phyloP scores from a whole-genome alignment of 805 yeast genomes.

The Yamadazyma ubonensis region DNA sequence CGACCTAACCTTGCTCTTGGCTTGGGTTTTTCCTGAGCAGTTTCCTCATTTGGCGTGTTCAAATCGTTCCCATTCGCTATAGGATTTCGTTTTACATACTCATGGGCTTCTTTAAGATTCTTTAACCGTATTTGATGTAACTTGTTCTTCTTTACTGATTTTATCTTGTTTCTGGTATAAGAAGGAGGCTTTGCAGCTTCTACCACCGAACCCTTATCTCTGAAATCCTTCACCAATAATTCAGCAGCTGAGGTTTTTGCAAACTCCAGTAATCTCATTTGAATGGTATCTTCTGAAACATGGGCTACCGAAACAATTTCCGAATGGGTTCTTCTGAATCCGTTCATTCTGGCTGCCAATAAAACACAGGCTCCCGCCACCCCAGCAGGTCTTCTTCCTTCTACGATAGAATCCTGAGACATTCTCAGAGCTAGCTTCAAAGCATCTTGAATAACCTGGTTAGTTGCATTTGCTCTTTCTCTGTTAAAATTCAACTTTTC shows the following conservation, averaged over 20 bases:
- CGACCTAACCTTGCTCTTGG: too few species aligned
- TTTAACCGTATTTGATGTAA: background rate
- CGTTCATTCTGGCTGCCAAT: slow-evolving; percentile 95
- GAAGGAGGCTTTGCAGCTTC: slow-evolving; percentile 79
- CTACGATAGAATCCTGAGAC: slow-evolving; percentile 94
- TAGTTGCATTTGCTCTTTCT: slow-evolving; percentile 33
- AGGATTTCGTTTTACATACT: slow-evolving; percentile 1
- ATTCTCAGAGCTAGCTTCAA: slow-evolving; percentile 81
- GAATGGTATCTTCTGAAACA: slow-evolving; percentile 92
- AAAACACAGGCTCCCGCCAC: slow-evolving; percentile 95
- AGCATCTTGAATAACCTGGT: slow-evolving; percentile 80
- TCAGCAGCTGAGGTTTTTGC: slow-evolving; percentile 71
- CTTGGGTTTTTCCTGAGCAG: too few species aligned
- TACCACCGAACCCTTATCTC: slow-evolving; percentile 44
- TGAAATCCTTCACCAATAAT: slow-evolving; percentile 70
- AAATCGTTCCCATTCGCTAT: too few species aligned
- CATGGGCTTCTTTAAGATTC: slow-evolving; percentile 1
- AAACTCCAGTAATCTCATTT: slow-evolving; percentile 86
- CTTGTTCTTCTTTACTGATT: background rate
- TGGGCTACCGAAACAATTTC: slow-evolving; percentile 95
- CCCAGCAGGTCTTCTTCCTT: slow-evolving; percentile 98
- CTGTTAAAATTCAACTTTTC: slow-evolving; percentile 81
- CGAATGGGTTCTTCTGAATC: slow-evolving; percentile 84
- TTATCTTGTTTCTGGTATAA: slow-evolving; percentile 2
- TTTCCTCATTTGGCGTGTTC: too few species aligned